Base-by-base conservation (phyloP, 2,329 filamentous ascomycete genomes). In the Pestalotiopsis sp. region DNA sequence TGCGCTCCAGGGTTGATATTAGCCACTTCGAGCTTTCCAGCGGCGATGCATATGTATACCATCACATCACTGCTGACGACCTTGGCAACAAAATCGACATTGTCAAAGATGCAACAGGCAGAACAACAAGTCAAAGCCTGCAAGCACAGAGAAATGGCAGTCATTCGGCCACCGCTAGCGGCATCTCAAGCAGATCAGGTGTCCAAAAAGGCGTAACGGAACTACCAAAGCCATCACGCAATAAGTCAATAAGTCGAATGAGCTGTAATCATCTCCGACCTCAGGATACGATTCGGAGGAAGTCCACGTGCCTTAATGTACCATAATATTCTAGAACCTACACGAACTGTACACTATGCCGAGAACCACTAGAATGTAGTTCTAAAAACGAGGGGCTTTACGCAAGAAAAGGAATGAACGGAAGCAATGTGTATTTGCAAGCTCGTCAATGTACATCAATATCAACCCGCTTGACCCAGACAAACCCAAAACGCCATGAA, bases 31-130 rank as follows among this genome's bases (percentile, higher is more conserved):
- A 68, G 79, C 48, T 70, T 84, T 26, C 82, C 82, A 1, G 78
- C 78, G 4, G 82, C 81, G 1, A 68, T 84, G 30, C 82, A 83
- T 65, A 71, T 84, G 10, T 84, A 83, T 71, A 83, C 81, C 81
- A 66, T 83, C 2, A 68, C 78, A 1, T 81, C 81, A 2, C 70
- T 80, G 3, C 24, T 68, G 1, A 68, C 73, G 5, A 77, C 75
- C 55, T 68, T 69, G 17, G 22, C 70, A 4, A 71, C 77, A 4
- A 69, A 63, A 2, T 68, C 66, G 17, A 22, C 69, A 1, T 20
- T 82, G 6, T 64, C 59, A 14, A 39, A 55, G 3, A 11, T 74
- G 13, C 73, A 78, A 68, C 78, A 78, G 0, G 64, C 76, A 1
- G 61, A 71, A 35, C 66, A 61, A 4, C 35, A 67, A 22, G 55